phyloP scores from a whole-genome alignment of 176 grass and related monocot species.

The maize (Zea mays) region DNA sequence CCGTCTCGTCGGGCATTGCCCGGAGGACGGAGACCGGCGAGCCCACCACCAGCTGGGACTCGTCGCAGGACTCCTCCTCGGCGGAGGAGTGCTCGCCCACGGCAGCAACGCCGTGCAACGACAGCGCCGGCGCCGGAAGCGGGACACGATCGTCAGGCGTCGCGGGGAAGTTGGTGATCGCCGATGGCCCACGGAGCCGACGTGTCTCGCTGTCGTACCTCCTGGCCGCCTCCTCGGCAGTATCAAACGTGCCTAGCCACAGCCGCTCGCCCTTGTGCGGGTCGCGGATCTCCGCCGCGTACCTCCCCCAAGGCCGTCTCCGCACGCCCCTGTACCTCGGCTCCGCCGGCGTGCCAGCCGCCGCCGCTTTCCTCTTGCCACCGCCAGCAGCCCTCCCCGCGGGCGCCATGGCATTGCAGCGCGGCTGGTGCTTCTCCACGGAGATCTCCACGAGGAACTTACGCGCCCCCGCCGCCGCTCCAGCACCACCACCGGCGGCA shows the following conservation, averaged over 20 bases:
- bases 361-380: slow-evolving; percentile 3
- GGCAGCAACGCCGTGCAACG: neutral
- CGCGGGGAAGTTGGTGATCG: slow-evolving; percentile 66
- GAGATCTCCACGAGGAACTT: slow-evolving; percentile 44
- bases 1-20: neutral
- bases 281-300: slow-evolving; percentile 66
- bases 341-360: neutral
- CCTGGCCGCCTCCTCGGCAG: slow-evolving; percentile 77
- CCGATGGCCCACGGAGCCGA: slow-evolving; percentile 59
- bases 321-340: slow-evolving; percentile 46
- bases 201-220: slow-evolving; percentile 67
- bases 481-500: neutral
- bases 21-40: slow-evolving; percentile 82
- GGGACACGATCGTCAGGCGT: neutral
- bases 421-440: slow-evolving; percentile 11
- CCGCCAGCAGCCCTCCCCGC: too few relatives aligned
- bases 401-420: too few relatives aligned
- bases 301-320: slow-evolving; percentile 53
- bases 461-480: neutral
- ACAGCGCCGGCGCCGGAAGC: neutral
- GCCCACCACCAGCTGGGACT: slow-evolving; percentile 44
- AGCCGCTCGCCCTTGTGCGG: slow-evolving; percentile 37
- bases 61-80: slow-evolving; percentile 67
- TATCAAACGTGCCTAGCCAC: slow-evolving; percentile 87
- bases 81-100: neutral